These are phyloP conservation scores for Hericium coralloides DNA, from an alignment of 768 basidiomycete species.

Conservation along the genomic window DNA sequence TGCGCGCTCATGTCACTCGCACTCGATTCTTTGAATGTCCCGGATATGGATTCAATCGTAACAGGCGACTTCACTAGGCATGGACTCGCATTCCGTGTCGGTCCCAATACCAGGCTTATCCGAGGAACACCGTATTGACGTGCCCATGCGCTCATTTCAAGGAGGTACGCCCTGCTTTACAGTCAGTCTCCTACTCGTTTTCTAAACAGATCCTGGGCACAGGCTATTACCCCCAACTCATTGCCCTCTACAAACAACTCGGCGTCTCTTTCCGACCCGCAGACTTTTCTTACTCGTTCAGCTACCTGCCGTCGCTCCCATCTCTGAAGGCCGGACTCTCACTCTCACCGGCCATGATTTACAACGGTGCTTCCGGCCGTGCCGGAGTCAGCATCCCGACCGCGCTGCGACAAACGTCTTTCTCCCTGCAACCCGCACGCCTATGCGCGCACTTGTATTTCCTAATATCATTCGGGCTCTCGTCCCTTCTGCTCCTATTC, in stretches of 20 bases:
- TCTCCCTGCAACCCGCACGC: slow-evolving; percentile 15
- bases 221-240: slow-evolving; percentile 73
- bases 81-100: slow-evolving; percentile 58
- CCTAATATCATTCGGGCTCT: slow-evolving; percentile 31
- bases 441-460: slow-evolving; percentile 9
- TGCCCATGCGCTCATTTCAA: slow-evolving; percentile 79
- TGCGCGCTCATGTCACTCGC: background rate
- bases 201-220: background rate
- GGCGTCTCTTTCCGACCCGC: slow-evolving; percentile 46
- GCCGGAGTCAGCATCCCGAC: slow-evolving; percentile 46
- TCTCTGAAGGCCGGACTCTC: background rate
- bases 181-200: background rate
- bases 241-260: slow-evolving; percentile 52
- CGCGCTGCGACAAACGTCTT: slow-evolving; percentile 4
- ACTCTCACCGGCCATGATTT: slow-evolving; percentile 40
- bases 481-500: slow-evolving; percentile 33
- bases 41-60: background rate
- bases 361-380: slow-evolving; percentile 54
- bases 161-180: slow-evolving; percentile 39
- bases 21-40: background rate
- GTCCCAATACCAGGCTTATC: slow-evolving; percentile 27
- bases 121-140: slow-evolving; percentile 52
- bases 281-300: slow-evolving; percentile 71
- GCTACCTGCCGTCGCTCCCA: slow-evolving; percentile 29
- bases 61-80: slow-evolving; percentile 50